Evolutionary conservation across 495 filamentous ascomycete species (phyloP).

Genomic region (Haplographium delicatum): DNA sequence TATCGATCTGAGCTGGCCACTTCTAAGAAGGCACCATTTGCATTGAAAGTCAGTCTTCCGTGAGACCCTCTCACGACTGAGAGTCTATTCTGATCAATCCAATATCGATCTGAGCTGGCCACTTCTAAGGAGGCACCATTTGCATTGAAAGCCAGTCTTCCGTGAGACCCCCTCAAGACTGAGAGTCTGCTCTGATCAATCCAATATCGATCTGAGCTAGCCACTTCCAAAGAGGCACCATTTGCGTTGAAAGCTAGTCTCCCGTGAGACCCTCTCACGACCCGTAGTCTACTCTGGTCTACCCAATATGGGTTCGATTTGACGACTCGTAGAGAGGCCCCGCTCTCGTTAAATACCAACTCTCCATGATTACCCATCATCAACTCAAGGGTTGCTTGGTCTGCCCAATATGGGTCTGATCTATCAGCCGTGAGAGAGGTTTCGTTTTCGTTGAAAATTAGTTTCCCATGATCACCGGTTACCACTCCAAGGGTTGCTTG

Average conservation of each 20-base stretch:
- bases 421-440: neutral
- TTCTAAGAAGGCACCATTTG: neutral
- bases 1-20: neutral
- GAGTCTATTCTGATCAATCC: neutral
- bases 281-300: neutral
- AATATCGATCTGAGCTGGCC: neutral
- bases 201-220: neutral
- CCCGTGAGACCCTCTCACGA: neutral
- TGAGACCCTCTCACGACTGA: neutral
- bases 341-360: neutral
- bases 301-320: neutral
- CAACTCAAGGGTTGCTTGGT: neutral
- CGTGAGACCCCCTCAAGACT: neutral
- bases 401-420: neutral
- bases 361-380: neutral
- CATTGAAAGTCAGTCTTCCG: neutral
- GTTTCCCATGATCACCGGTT: neutral
- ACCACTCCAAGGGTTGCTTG: neutral
- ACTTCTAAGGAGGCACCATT: neutral
- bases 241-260: neutral
- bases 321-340: neutral
- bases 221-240: neutral
- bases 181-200: neutral
- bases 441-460: neutral
- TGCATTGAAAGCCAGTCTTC: too few species aligned